Conservation (phyloP, 2,329 filamentous ascomycete genomes). For the Knufia fluminis region DNA sequence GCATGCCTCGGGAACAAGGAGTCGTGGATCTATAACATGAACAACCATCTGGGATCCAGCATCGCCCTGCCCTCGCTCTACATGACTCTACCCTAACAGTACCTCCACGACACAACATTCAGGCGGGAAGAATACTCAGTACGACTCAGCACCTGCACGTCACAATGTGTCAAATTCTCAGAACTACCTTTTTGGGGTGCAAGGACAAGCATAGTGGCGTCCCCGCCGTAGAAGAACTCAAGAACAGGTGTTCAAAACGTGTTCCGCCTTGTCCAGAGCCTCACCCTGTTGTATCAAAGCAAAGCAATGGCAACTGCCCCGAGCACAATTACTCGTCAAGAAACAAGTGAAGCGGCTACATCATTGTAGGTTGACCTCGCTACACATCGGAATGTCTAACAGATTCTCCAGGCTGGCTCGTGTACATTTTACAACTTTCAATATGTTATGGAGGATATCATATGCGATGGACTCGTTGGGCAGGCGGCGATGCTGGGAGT, state of each 20-base stretch:
- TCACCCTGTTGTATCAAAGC: background rate
- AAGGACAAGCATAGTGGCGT: background rate
- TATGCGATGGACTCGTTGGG: no score
- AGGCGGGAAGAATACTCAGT: background rate
- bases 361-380: no score
- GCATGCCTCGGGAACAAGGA: background rate
- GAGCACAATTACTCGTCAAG: background rate
- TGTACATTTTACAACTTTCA: no score
- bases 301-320: background rate
- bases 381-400: no score
- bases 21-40: background rate
- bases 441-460: no score
- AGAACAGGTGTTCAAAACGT: background rate
- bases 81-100: background rate
- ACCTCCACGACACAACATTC: no score
- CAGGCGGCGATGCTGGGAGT: no score
- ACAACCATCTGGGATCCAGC: background rate
- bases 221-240: background rate
- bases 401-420: no score
- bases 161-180: background rate
- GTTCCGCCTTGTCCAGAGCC: background rate
- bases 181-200: background rate
- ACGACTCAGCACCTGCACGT: background rate
- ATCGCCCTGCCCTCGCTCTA: background rate
- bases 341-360: no score